phyloP scores from a whole-genome alignment of 306 rosid genomes.

The Notholithocarpus densiflorus region DNA sequence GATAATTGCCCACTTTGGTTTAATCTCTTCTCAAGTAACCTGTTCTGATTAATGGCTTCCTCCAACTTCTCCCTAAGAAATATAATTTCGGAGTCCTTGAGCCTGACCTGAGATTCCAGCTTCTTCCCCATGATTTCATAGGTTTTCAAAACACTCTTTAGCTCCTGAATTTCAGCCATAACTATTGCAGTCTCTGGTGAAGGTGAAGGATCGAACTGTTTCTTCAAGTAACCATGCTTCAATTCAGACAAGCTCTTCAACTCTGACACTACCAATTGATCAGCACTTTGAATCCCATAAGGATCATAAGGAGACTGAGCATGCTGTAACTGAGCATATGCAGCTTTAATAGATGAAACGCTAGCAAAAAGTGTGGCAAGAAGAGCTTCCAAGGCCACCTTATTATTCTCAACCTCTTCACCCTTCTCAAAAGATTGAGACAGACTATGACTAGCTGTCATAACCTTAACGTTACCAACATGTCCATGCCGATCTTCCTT shows the following conservation, averaged over 20 bases:
- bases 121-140: constrained; percentile 65
- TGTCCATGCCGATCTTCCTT: constrained; percentile 29
- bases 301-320: constrained; percentile 76
- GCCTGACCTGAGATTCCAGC: constrained; percentile 66
- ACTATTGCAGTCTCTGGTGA: constrained; percentile 46
- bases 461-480: constrained; percentile 14
- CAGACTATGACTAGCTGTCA: neutral
- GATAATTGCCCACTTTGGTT: constrained; percentile 62
- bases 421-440: constrained; percentile 30
- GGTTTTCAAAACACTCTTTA: constrained; percentile 58
- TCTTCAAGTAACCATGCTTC: constrained; percentile 70
- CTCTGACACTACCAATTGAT: constrained; percentile 50
- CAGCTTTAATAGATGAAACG: constrained; percentile 64
- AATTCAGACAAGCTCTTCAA: constrained; percentile 76
- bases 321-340: constrained; percentile 75
- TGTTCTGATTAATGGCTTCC: constrained; percentile 55
- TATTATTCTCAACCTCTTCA: constrained; percentile 67
- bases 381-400: constrained; percentile 54
- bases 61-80: constrained; percentile 69
- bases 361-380: constrained; percentile 73
- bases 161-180: constrained; percentile 72
- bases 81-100: constrained; percentile 69
- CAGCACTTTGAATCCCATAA: constrained; percentile 74
- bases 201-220: constrained; percentile 68
- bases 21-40: constrained; percentile 54